phyloP scores from a whole-genome alignment of 768 basidiomycete genomes.

The Kwoniella pini region DNA sequence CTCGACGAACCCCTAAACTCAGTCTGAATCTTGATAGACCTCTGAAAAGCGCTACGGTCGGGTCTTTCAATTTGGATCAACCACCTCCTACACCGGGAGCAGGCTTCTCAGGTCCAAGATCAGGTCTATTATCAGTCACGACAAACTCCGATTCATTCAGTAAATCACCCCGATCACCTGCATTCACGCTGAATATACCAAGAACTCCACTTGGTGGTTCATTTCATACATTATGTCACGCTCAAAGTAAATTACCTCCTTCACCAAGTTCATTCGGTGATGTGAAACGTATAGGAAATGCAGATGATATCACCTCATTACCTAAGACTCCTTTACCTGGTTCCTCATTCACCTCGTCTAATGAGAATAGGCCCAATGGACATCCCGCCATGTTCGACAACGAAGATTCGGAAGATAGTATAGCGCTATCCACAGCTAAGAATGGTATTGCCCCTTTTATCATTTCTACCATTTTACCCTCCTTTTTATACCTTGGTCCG shows the following conservation, averaged over 20 bases:
- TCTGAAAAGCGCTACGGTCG: slow-evolving; percentile 30
- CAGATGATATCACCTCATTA: slow-evolving; percentile 9
- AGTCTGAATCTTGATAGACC: slow-evolving; percentile 41
- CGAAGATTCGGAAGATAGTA: slow-evolving; percentile 4
- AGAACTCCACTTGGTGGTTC: slow-evolving; percentile 23
- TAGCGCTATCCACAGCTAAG: slow-evolving; percentile 13
- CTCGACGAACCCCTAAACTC: slow-evolving; percentile 37
- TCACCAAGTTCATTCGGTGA: slow-evolving; percentile 40
- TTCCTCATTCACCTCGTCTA: slow-evolving; percentile 1
- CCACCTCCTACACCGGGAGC: slow-evolving; percentile 16
- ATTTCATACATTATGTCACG: slow-evolving; percentile 33
- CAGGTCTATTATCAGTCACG: slow-evolving; percentile 8
- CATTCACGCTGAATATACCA: slow-evolving; percentile 14
- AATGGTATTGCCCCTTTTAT: slow-evolving; percentile 59
- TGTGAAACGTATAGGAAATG: slow-evolving; percentile 39
- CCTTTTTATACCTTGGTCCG: slow-evolving; percentile 87
- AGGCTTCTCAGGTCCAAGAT: background rate
- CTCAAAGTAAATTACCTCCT: slow-evolving; percentile 38
- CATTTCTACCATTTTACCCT: slow-evolving; percentile 88
- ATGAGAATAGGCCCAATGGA: background rate
- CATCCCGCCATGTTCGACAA: background rate
- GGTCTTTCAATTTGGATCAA: slow-evolving; percentile 26
- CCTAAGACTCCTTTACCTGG: slow-evolving; percentile 1
- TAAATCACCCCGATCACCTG: slow-evolving; percentile 15
- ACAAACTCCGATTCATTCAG: background rate